These are phyloP conservation scores for Micractinium conductrix DNA, from an alignment of 139 green algal species.

Conservation along the genomic window DNA sequence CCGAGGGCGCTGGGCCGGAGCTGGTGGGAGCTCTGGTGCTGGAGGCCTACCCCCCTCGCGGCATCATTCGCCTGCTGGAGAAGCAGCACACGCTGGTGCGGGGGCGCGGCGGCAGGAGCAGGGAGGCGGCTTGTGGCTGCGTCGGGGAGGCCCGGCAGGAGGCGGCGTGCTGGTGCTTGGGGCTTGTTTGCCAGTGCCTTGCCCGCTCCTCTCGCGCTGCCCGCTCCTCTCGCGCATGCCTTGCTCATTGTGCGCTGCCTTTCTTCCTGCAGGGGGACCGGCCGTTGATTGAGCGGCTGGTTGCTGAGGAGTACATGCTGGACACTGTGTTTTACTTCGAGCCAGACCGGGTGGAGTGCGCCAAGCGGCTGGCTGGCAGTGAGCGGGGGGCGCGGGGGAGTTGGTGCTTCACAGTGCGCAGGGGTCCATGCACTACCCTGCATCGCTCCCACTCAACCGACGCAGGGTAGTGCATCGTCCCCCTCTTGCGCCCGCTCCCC, in stretches of 20 bases:
- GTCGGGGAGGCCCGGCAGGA: neutral
- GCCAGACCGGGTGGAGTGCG: conserved; percentile 74
- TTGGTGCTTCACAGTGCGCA: neutral
- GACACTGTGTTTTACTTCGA: conserved; percentile 77
- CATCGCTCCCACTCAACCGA: too few relatives aligned
- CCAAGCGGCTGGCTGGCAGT: conserved; percentile 57
- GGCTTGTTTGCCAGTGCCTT: neutral
- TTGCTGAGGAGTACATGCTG: conserved; percentile 85
- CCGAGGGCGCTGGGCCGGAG: neutral
- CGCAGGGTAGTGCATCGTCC: too few relatives aligned
- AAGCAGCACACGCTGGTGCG: conserved; percentile 60
- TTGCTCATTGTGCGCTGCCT: too few relatives aligned
- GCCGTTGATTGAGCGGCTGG: conserved; percentile 71
- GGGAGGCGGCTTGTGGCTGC: neutral
- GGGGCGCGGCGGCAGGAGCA: neutral
- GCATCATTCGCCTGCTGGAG: conserved; percentile 74
- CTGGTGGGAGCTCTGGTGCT: conserved; percentile 50
- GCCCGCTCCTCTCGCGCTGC: neutral
- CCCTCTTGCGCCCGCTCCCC: neutral
- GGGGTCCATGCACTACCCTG: neutral
- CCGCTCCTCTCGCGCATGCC: neutral
- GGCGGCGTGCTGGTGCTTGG: neutral
- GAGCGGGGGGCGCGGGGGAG: neutral
- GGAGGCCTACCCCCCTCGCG: conserved; percentile 68
- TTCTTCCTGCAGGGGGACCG: conserved; percentile 47